Base-by-base conservation (phyloP, 83 land plant genomes). In the Larix sibirica region DNA sequence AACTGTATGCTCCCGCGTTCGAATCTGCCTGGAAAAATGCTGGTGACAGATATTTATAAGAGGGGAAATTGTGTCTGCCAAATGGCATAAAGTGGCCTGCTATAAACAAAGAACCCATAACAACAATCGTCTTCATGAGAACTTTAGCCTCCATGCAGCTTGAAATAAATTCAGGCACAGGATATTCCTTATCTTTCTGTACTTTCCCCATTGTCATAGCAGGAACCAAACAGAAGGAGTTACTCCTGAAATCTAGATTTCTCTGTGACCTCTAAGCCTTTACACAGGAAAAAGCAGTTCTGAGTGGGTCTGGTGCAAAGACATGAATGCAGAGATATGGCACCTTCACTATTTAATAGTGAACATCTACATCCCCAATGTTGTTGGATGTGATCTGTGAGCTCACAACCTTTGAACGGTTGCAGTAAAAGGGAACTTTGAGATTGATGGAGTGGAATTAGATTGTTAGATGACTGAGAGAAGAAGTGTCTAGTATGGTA, bases 101-200 rank as follows among this genome's bases (percentile, higher is more conserved):
- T 13, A 75, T 44, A 13, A 75, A 16, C 33, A 50, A 21, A 14
- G 54, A 23, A 8, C 60, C 78, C 78, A 75, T 44, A 21, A 75
- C 78, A 2, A 75, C 4, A 23, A 75, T 75, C 4, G 78, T 75
- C 31, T 16, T 59, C 78, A 50, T 75, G 31, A 75, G 28, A 47
- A 75, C 78, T 9, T 36, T 75, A 7, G 78, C 24, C 78, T 75
- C 78, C 78, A 75, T 75, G 26, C 60, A 75, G 78, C 12, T 50
- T 16, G 28, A 10, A 4, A 33, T n/a, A 23, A 50, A 21, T 4
- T 31, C 60, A 50, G 78, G 24, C 23, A 12, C 59, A 3, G 16
- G 4, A 4, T 31, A 24, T 24, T 75, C 78, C 18, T 50, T 75
- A 13, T 75, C 78, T 75, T 75, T 75, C 58, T 75, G 59, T 14